These are phyloP conservation scores for Lentinula raphanica DNA, from an alignment of 768 basidiomycete genomes.

Conservation along the genomic window DNA sequence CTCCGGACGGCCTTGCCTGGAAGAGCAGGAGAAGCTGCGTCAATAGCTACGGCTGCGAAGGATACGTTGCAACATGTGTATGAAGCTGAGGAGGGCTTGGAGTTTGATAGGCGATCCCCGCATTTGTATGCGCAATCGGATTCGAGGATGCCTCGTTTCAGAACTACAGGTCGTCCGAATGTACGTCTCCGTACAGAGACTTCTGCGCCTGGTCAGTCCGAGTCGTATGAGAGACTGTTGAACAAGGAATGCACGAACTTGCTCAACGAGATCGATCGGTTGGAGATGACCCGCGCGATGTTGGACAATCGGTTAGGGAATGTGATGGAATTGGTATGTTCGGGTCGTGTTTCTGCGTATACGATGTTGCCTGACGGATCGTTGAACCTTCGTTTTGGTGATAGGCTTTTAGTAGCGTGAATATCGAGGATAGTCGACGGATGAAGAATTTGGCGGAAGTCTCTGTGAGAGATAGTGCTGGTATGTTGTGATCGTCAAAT, in stretches of 20 bases:
- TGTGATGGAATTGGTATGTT: slow-evolving; percentile 42
- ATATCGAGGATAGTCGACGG: slow-evolving; percentile 40
- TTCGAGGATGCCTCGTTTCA: neutral
- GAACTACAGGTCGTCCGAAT: neutral
- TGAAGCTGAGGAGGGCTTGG: neutral
- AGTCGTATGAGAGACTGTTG: slow-evolving; percentile 20
- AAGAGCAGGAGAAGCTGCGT: neutral
- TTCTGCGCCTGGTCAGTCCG: slow-evolving; percentile 7
- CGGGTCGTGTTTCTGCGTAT: neutral
- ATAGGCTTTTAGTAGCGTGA: slow-evolving; percentile 45
- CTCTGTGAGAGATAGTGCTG: slow-evolving; percentile 37
- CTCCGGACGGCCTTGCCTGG: neutral
- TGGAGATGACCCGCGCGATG: slow-evolving; percentile 36
- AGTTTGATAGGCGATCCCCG: neutral
- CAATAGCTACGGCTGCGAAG: neutral
- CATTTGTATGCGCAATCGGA: neutral
- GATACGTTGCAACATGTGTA: neutral
- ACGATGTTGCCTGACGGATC: neutral
- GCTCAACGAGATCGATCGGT: slow-evolving; percentile 42
- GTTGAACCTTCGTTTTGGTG: neutral
- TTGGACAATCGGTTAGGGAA: slow-evolving; percentile 43
- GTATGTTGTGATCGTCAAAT: slow-evolving; percentile 14
- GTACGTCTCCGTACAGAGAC: neutral
- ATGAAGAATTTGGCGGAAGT: slow-evolving; percentile 38
- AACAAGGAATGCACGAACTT: slow-evolving; percentile 42